These are phyloP conservation scores for Pichia sp. DNA, from an alignment of 1,139 yeast genomes.

Conservation along the genomic window DNA sequence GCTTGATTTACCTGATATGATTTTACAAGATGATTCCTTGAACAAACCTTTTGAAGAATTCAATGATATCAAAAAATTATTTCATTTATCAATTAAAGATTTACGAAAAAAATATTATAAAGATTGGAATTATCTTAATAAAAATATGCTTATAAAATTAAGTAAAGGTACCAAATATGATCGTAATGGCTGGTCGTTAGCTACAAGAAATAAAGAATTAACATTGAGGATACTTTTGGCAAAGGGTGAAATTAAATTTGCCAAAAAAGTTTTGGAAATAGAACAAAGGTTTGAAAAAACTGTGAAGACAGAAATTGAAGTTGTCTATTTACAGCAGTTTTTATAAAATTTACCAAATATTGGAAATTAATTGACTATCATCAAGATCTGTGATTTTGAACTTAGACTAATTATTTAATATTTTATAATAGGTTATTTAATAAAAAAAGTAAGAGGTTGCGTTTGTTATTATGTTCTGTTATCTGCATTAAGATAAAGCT, in stretches of 20 bases:
- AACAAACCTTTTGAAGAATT: constrained; percentile 21
- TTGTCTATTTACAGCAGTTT: constrained; percentile 13
- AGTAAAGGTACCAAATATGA: constrained; percentile 11
- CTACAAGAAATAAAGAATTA: constrained; percentile 18
- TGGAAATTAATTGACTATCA: too few relatives aligned
- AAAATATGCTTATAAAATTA: constrained; percentile 17
- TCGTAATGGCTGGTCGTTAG: constrained; percentile 11
- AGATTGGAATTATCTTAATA: constrained; percentile 21
- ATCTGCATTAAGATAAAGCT: too few relatives aligned
- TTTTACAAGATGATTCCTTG: constrained; percentile 18
- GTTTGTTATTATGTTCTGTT: too few relatives aligned
- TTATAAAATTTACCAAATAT: neutral
- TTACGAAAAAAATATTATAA: constrained; percentile 18
- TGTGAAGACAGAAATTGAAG: constrained; percentile 24
- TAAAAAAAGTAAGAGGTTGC: too few relatives aligned
- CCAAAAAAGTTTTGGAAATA: constrained; percentile 21
- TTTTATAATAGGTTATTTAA: too few relatives aligned
- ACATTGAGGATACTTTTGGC: constrained; percentile 24
- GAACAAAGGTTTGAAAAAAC: constrained; percentile 26
- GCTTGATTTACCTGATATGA: constrained; percentile 24
- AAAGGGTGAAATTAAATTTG: constrained; percentile 23
- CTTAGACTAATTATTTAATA: too few relatives aligned
- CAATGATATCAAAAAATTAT: constrained; percentile 16
- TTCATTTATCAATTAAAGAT: constrained; percentile 13
- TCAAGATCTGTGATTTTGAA: too few relatives aligned